Evolutionary conservation across 2,329 filamentous ascomycete genomes (phyloP), one percentile per base, ranked within the genome.

Genomic region (Diaporthe eres): DNA sequence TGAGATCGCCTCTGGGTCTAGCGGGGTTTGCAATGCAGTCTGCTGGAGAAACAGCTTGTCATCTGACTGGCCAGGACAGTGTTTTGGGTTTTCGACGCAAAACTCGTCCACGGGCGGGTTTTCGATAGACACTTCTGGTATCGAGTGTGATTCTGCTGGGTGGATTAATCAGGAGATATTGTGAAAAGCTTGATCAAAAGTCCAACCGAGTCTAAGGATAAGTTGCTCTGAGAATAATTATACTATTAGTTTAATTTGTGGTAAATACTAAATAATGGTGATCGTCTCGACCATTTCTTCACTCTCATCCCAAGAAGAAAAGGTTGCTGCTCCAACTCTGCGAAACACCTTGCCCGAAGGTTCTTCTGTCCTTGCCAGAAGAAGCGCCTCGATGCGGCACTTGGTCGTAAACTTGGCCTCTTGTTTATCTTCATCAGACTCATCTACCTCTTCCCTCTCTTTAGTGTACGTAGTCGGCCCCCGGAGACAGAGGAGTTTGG

Each of bases 251-350:
- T 4, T 60, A 39, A 39, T 8, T 12, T 8, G 22, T 25, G 34
- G 34, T 25, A 39, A 15, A n/a, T 17, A 9, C 61, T 67, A 67
- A n/a, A 51, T 25, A 25, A 67, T 51, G 3, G 63, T 67, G 31
- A 67, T 67, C 19, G 31, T 51, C 12, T 51, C 63, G 19, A 37
- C 63, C 28, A 17, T 5, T 37, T 67, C 63, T 51, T 67, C 44
- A 51, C 63, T 37, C 44, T 37, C 44, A 12, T 67, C 63, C 63
- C 63, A 67, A 37, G 22, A 67, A 51, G 44, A 51, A 25, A 67
- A 67, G 3, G 31, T 12, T n/a, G 63, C 63, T 51, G 63, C 63
- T 37, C 63, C 63, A 51, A 67, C 63, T 51, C 63, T 51, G 63
- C 63, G 63, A 37, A 51, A 67, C 13, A 51, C 15, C 63, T 51